Base-by-base conservation (phyloP, 495 filamentous ascomycete genomes). In the Apodospora peruviana region DNA sequence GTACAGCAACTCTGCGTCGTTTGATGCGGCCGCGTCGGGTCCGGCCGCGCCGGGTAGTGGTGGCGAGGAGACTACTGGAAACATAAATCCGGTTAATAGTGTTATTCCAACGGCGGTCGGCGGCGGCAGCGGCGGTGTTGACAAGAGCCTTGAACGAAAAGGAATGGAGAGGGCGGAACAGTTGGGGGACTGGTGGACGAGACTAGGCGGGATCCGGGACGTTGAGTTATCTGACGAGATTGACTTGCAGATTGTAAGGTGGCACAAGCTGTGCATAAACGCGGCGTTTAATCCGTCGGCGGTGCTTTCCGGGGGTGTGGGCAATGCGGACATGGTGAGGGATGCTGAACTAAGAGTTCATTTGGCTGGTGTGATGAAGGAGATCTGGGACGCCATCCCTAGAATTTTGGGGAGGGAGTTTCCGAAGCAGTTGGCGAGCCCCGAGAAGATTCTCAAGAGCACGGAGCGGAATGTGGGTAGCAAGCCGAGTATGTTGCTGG, bases 231-330 rank as follows among this genome's bases (percentile, higher is more conserved):
- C 69, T 27, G 61, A 65, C 50, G 77, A 81, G 55, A 55, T 71
- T 14, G 74, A 70, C 29, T 60, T 85, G 16, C 80, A 83, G 60
- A 62, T 70, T 12, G 70, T 83, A 14, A 62, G 81, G 3, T 85
- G 81, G 81, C 78, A 83, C 54, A 85, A 85, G 60, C 73, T 83
- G 20, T 75, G 72, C 49, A 84, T 83, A 62, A 85, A 85, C 58
- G 77, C 78, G 0, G 73, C 76, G 17, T 81, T 83, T 68, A 85
- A 85, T 62, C 78, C 80, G 2, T 80, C 76, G 5, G 74, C 80
- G 3, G 76, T 85, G 11, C 64, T 85, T 2, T 71, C 70, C 0
- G 78, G 76, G 17, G 78, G 79, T 0, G 55, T 66, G 3, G 73
- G 76, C 24, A 83, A 83, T 57, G 72, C 75, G 16, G 72, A 72